Percentiles rank a stretch among this genome's conserved stretches.
Conservation (phyloP, 495 filamentous ascomycete species). For the Aspergillus nanangensis region DNA sequence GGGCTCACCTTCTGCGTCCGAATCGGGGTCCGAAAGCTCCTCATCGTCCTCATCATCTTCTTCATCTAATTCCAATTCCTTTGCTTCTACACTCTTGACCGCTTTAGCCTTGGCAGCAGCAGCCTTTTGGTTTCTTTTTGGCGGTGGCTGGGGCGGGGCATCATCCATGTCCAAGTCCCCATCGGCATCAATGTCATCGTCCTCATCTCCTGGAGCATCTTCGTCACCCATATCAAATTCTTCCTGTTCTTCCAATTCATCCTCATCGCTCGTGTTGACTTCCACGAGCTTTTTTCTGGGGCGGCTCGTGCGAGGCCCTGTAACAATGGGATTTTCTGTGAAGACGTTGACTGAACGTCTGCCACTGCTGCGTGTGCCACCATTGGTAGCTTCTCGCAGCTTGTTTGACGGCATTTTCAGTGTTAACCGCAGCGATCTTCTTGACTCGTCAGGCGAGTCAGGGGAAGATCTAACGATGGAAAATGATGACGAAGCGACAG, state of each 20-base stretch:
- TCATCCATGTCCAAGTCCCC: constrained; percentile 57
- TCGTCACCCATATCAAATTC: constrained; percentile 51
- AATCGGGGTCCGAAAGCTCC: constrained; percentile 41
- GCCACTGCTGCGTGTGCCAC: constrained; percentile 20
- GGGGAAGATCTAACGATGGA: constrained; percentile 54
- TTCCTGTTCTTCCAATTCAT: constrained; percentile 48
- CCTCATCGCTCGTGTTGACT: constrained; percentile 55
- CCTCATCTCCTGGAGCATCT: constrained; percentile 43
- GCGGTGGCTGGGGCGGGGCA: constrained; percentile 36
- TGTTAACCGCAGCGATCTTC: constrained; percentile 68
- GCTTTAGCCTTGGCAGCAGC: constrained; percentile 25
- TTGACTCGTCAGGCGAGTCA: constrained; percentile 50
- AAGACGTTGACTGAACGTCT: constrained; percentile 45
- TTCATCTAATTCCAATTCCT: constrained; percentile 54
- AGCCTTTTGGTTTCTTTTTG: constrained; percentile 26
- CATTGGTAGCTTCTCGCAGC: constrained; percentile 66
- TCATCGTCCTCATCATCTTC: constrained; percentile 55
- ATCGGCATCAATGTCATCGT: constrained; percentile 52
- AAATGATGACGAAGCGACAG: constrained; percentile 29
- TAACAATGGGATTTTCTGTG: constrained; percentile 53
- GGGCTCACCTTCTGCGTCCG: constrained; percentile 47
- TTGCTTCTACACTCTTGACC: constrained; percentile 52
- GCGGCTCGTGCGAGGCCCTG: constrained; percentile 58
- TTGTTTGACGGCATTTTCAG: constrained; percentile 82
- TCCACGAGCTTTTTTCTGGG: constrained; percentile 67